These are phyloP conservation scores for Calocera viscosa DNA, from an alignment of 768 basidiomycete genomes.

Conservation along the genomic window DNA sequence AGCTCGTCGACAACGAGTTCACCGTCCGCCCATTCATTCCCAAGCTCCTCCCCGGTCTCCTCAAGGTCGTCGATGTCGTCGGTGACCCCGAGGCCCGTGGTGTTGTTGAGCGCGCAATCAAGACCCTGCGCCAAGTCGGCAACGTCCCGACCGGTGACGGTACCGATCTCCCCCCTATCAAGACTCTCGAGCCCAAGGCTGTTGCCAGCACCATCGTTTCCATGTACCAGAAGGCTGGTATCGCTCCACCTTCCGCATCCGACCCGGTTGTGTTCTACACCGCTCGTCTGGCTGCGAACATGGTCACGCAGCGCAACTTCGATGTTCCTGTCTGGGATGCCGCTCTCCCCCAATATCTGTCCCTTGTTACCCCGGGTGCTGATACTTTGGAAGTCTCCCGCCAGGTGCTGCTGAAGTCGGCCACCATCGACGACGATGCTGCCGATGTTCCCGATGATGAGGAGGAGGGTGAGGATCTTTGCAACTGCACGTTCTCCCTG, in stretches of 20 bases:
- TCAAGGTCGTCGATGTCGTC: slow-evolving; percentile 89
- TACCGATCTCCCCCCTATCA: slow-evolving; percentile 78
- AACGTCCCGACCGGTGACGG: slow-evolving; percentile 84
- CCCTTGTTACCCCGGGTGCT: slow-evolving; percentile 49
- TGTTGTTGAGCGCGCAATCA: slow-evolving; percentile 82
- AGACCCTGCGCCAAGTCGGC: slow-evolving; percentile 89
- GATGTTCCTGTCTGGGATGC: slow-evolving; percentile 78
- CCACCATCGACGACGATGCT: slow-evolving; percentile 60
- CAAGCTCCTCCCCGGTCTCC: slow-evolving; percentile 83
- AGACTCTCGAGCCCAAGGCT: slow-evolving; percentile 56
- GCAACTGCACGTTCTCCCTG: slow-evolving; percentile 97
- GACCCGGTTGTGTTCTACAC: slow-evolving; percentile 56
- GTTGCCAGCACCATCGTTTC: slow-evolving; percentile 53
- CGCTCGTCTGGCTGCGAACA: slow-evolving; percentile 66
- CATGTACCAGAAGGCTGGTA: slow-evolving; percentile 77
- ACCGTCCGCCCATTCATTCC: slow-evolving; percentile 96
- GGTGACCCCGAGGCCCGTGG: slow-evolving; percentile 97
- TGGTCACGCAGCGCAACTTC: slow-evolving; percentile 85
- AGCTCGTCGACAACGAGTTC: slow-evolving; percentile 87
- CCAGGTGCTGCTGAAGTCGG: slow-evolving; percentile 85
- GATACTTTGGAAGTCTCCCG: slow-evolving; percentile 55
- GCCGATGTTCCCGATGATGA: slow-evolving; percentile 67
- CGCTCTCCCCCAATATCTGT: slow-evolving; percentile 58
- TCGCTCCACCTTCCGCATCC: slow-evolving; percentile 39
- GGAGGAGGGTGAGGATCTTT: slow-evolving; percentile 96